These are phyloP conservation scores for Lentinula sp. DNA, from an alignment of 768 basidiomycete species.

Conservation along the genomic window DNA sequence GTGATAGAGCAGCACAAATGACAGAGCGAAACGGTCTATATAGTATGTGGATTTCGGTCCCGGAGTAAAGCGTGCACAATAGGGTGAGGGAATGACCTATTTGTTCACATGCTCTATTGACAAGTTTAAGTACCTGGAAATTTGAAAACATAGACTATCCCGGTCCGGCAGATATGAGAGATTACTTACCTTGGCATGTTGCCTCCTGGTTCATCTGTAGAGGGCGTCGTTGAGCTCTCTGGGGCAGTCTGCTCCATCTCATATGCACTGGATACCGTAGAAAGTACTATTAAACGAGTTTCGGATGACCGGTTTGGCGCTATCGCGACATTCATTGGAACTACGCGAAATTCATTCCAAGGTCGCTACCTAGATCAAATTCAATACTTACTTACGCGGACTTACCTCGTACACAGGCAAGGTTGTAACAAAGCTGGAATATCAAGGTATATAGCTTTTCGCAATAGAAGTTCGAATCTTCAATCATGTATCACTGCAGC, in stretches of 20 bases:
- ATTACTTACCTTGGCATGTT: not conserved
- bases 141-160: no score
- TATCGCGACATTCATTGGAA: conserved; percentile 66
- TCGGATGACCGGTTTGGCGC: not conserved
- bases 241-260: conserved; percentile 32
- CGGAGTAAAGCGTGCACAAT: not conserved
- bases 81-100: not conserved
- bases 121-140: no score
- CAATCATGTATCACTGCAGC: conserved; percentile 25
- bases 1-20: not conserved
- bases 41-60: not conserved
- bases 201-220: not conserved
- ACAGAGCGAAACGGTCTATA: not conserved
- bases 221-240: not conserved
- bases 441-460: conserved; percentile 34
- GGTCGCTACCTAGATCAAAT: conserved; percentile 33
- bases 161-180: no score
- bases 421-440: conserved; percentile 66
- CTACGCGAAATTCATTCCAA: conserved; percentile 81
- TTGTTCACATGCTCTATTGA: no score
- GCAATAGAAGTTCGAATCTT: not conserved
- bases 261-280: not conserved
- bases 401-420: conserved; percentile 41
- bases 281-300: not conserved
- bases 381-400: not conserved